Evolutionary conservation across 2,329 filamentous ascomycete genomes (phyloP), one percentile per base, ranked within the genome.

Genomic region (Escovopsis sp.): DNA sequence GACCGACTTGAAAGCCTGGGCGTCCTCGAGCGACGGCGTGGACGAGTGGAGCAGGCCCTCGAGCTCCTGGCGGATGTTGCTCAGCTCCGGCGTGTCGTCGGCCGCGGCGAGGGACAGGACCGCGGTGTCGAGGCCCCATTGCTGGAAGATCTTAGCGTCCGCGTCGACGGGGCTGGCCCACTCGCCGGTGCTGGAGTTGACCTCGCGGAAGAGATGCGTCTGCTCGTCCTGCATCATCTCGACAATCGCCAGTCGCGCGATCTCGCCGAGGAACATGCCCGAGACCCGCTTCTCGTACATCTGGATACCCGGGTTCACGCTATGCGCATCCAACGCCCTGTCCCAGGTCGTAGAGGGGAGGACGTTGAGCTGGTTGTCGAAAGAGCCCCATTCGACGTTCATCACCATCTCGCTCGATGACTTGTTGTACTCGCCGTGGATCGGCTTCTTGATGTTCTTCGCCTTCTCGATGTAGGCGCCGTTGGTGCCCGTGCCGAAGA

Each of bases 261-360:
- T 88, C 62, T 98, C 91, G 43, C 91, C 91, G 39, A 98, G 64
- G 67, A 96, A 98, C 89, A 98, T 96, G 59, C 91, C 91, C 1
- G 87, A 94, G 12, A 98, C 82, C 39, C 89, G 83, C 73, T 98
- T 98, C 68, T 98, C 91, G 57, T 96, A 98, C 85, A 96, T 94
- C 59, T 98, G 91, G 47, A 94, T 78, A 26, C 91, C 91, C 0
- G 88, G 89, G 62, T 98, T 96, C 53, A 85, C 78, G 50, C 82
- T 91, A 46, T 81, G 77, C 44, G 68, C 66, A 61, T 98, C 89
- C 23, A 98, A 71, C 44, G 77, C 72, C 40, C 70, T 66, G 58
- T 98, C 91, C 66, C 86, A 96, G 0, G 76, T 67, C 0, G 89
- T 96, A 54, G 79, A 82, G 38, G 89, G 91, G 35, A 98, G 72